A percentile compares a stretch with the other conserved stretches of the same genome.
These are phyloP conservation scores for Anisodus tanguticus DNA, from an alignment of 257 asterid genomes.

Conservation along the genomic window DNA sequence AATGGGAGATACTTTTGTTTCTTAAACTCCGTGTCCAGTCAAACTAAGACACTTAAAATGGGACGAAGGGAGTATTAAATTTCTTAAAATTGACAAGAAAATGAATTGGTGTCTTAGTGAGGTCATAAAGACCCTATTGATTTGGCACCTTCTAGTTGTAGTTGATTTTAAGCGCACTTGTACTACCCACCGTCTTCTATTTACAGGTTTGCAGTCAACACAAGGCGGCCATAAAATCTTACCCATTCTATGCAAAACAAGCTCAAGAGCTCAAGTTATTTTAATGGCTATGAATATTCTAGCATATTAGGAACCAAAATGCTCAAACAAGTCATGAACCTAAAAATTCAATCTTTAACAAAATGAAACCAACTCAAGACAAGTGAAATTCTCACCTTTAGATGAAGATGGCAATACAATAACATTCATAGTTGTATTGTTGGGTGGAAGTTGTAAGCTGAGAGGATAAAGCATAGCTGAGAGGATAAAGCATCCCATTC, in stretches of 20 bases:
- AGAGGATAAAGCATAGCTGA: too few relatives aligned
- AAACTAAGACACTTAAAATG: too few relatives aligned
- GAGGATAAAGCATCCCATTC: constrained; percentile 87
- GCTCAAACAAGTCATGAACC: not conserved
- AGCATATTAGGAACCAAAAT: not conserved
- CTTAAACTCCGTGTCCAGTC: too few relatives aligned
- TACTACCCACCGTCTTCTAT: not conserved
- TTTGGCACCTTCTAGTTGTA: not conserved
- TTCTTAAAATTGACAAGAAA: too few relatives aligned
- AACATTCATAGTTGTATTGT: constrained; percentile 71
- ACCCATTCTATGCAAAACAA: constrained; percentile 12
- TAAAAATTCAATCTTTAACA: not conserved
- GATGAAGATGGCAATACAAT: constrained; percentile 70
- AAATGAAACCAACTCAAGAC: not conserved
- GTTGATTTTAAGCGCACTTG: not conserved
- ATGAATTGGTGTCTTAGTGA: too few relatives aligned
- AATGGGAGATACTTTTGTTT: too few relatives aligned
- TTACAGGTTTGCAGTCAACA: not conserved
- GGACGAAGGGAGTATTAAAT: too few relatives aligned
- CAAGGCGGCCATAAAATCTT: not conserved
- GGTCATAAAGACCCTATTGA: not conserved
- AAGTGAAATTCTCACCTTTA: constrained; percentile 44
- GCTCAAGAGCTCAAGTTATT: not conserved
- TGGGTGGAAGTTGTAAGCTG: constrained; percentile 96
- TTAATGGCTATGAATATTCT: not conserved